Evolutionary conservation across 2,329 filamentous ascomycete species (phyloP).

Genomic region (Epichloe hybrida): DNA sequence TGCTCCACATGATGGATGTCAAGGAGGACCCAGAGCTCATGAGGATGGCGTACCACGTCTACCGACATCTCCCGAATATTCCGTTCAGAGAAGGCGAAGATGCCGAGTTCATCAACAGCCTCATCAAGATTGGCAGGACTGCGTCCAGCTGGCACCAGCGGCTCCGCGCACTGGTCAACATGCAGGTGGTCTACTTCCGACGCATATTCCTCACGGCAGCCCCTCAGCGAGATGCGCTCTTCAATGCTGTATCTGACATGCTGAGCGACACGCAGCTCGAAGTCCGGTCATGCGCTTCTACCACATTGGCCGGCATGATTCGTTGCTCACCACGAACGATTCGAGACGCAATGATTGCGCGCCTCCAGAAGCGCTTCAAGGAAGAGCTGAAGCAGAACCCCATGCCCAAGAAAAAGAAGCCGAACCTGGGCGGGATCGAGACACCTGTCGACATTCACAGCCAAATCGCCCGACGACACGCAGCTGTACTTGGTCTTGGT

Average conservation of each 20-base stretch:
- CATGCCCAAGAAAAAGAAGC: constrained; percentile 56
- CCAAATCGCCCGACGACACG: constrained; percentile 71
- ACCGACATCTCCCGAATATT: constrained; percentile 93
- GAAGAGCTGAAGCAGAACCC: constrained; percentile 68
- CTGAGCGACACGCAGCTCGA: constrained; percentile 83
- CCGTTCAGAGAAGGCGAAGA: constrained; percentile 82
- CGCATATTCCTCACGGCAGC: constrained; percentile 75
- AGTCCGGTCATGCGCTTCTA: constrained; percentile 82
- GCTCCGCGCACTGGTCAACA: constrained; percentile 87
- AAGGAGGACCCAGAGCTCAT: constrained; percentile 96
- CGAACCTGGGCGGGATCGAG: constrained; percentile 48
- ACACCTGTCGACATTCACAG: constrained; percentile 59
- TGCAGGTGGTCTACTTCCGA: constrained; percentile 97
- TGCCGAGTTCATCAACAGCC: constrained; percentile 65
- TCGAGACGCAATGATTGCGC: constrained; percentile 62
- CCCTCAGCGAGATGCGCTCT: constrained; percentile 64
- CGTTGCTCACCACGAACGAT: constrained; percentile 77
- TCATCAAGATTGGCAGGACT: constrained; percentile 77
- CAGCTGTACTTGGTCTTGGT: constrained; percentile 81
- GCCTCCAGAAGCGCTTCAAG: constrained; percentile 69
- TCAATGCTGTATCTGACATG: constrained; percentile 92
- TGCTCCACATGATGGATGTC: constrained; percentile 99
- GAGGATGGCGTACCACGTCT: constrained; percentile 88
- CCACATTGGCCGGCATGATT: constrained; percentile 94
- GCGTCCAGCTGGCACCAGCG: constrained; percentile 91